phyloP scores from a whole-genome alignment of 148 eudicot species.

The Bassia scoparia region DNA sequence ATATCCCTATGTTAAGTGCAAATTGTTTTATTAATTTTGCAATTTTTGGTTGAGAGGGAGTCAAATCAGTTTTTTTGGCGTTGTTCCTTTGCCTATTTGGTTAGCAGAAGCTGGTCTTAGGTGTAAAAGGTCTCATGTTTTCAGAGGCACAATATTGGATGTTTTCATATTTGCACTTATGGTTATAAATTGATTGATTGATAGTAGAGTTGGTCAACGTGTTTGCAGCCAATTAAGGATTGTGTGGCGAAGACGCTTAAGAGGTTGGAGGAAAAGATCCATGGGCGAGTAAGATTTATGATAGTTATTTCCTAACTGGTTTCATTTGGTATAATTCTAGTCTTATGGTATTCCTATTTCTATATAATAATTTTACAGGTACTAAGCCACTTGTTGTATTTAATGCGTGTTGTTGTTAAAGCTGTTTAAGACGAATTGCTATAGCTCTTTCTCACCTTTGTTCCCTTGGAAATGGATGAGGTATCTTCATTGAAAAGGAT shows the following conservation, averaged over 20 bases:
- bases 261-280: slow-evolving; percentile 88
- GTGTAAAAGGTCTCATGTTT: no score
- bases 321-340: background rate
- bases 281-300: slow-evolving; percentile 61
- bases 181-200: no score
- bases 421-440: slow-evolving; percentile 60
- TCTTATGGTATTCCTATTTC: background rate
- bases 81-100: background rate
- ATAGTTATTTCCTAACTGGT: background rate
- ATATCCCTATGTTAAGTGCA: background rate
- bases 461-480: slow-evolving; percentile 62
- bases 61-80: no score
- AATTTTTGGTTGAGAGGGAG: no score
- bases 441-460: slow-evolving; percentile 96
- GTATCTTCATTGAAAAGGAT: slow-evolving; percentile 61
- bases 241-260: slow-evolving; percentile 83
- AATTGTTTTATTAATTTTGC: background rate
- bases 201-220: slow-evolving; percentile 17
- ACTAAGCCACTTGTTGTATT: slow-evolving; percentile 61
- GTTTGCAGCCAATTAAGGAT: slow-evolving; percentile 77
- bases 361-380: slow-evolving; percentile 40
- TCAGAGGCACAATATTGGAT: no score
- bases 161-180: no score
- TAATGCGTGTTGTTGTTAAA: slow-evolving; percentile 71
- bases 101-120: no score